These are phyloP conservation scores for Lyophyllum semitale DNA, from an alignment of 768 basidiomycete genomes.

Conservation along the genomic window DNA sequence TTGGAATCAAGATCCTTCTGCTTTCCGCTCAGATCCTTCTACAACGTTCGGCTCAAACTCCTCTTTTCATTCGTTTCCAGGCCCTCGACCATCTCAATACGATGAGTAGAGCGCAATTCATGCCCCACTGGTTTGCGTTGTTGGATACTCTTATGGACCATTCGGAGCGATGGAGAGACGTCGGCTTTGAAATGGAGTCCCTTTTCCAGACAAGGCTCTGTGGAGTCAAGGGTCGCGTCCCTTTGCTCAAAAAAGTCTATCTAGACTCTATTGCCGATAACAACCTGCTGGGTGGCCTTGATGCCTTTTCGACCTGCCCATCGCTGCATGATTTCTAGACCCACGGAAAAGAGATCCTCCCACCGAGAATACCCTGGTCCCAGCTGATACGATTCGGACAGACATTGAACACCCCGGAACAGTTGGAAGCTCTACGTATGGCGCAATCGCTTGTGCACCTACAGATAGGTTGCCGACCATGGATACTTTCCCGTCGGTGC, in stretches of 20 bases:
- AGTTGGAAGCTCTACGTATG: neutral
- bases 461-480: neutral
- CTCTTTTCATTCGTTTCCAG: neutral
- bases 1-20: neutral
- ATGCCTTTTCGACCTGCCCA: neutral
- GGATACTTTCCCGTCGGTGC: neutral
- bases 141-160: neutral
- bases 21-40: neutral
- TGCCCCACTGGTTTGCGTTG: neutral
- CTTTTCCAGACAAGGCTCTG: neutral
- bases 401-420: neutral
- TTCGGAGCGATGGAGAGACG: neutral
- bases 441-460: neutral
- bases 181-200: neutral
- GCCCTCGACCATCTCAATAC: neutral
- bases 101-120: neutral
- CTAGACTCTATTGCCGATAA: neutral
- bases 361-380: neutral
- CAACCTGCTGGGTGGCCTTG: neutral
- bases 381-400: neutral
- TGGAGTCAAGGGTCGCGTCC: neutral
- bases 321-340: neutral
- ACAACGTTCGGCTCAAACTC: neutral
- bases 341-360: neutral
- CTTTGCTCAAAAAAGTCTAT: neutral